Percentiles rank a stretch among this genome's conserved stretches.
phyloP scores from a whole-genome alignment of 2,329 filamentous ascomycete species.

The Tricladium varicosporioides region DNA sequence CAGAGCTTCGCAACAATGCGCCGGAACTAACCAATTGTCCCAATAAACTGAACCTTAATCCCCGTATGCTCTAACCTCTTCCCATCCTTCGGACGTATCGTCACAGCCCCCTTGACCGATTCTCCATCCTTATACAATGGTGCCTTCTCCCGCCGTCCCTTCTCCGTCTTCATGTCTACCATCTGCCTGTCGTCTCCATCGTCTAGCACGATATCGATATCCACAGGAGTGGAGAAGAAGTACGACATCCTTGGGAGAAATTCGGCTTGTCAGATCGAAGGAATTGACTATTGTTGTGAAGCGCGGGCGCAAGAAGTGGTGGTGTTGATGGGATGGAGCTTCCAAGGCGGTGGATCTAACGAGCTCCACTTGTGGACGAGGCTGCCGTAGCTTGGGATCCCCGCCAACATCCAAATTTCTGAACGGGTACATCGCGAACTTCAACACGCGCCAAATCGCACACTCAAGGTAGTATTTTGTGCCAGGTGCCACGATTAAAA shows the following conservation, averaged over 20 bases:
- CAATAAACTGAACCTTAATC: conserved; percentile 99
- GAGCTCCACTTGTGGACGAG: conserved; percentile 10
- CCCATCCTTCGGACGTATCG: conserved; percentile 93
- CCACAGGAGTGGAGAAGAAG: conserved; percentile 96
- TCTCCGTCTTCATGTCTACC: conserved; percentile 97
- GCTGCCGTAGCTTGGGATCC: conserved; percentile 18
- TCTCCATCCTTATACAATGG: conserved; percentile 98
- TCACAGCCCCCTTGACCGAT: conserved; percentile 95
- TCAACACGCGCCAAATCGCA: neutral
- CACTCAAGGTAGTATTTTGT: neutral
- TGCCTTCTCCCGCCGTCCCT: conserved; percentile 94
- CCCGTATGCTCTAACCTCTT: conserved; percentile 97
- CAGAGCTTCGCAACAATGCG: conserved; percentile 1
- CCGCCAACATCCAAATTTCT: conserved; percentile 5
- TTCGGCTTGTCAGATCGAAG: neutral
- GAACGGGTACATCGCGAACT: neutral
- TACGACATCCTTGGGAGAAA: conserved; percentile 69
- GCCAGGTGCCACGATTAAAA: neutral
- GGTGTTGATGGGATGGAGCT: conserved; percentile 12
- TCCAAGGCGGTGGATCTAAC: neutral
- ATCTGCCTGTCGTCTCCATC: conserved; percentile 91
- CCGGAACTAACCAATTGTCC: conserved; percentile 75
- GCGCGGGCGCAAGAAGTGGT: conserved; percentile 2
- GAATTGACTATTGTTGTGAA: neutral
- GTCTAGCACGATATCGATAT: conserved; percentile 97